Evolutionary conservation across 371 early-diverging fungal species (phyloP), one percentile per base, ranked within the genome.

Genomic region (Rhizopus arrhizus): DNA sequence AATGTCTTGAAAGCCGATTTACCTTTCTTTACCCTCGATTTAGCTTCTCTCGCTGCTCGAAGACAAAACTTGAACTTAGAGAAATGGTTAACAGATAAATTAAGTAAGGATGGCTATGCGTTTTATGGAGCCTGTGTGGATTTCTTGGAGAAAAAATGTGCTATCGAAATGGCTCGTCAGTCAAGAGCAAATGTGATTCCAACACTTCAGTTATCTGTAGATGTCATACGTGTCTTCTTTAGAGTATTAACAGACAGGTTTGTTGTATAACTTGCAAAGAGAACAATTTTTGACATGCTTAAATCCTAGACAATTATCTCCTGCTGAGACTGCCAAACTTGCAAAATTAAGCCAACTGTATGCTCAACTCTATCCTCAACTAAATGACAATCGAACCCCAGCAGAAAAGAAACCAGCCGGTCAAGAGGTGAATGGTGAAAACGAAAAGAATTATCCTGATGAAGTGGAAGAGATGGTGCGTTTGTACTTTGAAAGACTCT

Each of bases 401-500:
- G 11, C 10, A 12, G 60, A 67, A 28, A 67, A 56, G 28, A 71
- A 61, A 34, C 48, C 58, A 0, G 48, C 47, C 10, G 45, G 58
- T 3, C 5, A 40, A 10, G 33, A 38, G 29, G 58, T 45, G 10
- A 59, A 16, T 9, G 41, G 29, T 32, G 66, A 65, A 10, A 62
- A 50, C n/a, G 68, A 70, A 34, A 33, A 68, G 48, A 58, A 65
- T 31, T 74, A 70, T 46, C 50, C 71, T 0, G 69, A 70, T 9
- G 92, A 93, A 36, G 83, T 92, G 3, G 94, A 94, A 54, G 87
- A 89, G 36, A 86, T 91, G 65, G 91, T 87, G 2, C 89, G 86
- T 29, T 67, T 81, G 9, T 87, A 90, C 63, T 94, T 88, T 66
- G 90, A 91, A 53, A 76, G 84, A 42, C 77, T 93, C 12, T 94